Evolutionary conservation across 371 early-diverging fungal species (phyloP).

Genomic region (Cokeromyces recurvatus): DNA sequence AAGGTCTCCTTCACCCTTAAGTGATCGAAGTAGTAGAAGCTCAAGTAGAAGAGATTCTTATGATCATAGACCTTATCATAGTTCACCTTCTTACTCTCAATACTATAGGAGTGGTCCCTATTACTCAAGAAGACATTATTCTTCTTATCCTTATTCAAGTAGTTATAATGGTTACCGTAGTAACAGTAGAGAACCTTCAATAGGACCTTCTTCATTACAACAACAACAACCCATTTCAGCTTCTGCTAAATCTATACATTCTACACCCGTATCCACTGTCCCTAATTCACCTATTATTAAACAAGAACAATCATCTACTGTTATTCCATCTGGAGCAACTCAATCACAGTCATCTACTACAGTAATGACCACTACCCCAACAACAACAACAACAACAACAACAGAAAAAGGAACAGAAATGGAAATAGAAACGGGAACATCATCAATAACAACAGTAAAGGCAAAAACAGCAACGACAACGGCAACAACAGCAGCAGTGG

Average conservation of each 20-base stretch:
- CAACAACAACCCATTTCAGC: conserved; percentile 3
- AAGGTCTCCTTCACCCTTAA: conserved; percentile 27
- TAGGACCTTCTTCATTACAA: conserved; percentile 1
- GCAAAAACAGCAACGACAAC: not conserved
- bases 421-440: no score
- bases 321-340: no score
- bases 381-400: not conserved
- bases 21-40: conserved; percentile 10
- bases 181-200: conserved; percentile 9
- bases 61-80: conserved; percentile 21
- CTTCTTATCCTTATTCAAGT: conserved; percentile 3
- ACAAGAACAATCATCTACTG: no score
- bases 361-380: not conserved
- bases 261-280: conserved; percentile 19
- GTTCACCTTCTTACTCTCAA: conserved; percentile 5
- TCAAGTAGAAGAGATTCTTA: conserved; percentile 28
- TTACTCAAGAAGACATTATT: conserved; percentile 18
- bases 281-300: conserved; percentile 23
- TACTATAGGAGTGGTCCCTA: conserved; percentile 11
- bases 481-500: not conserved
- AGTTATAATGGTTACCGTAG: conserved; percentile 1
- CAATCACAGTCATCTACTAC: conserved; percentile 1
- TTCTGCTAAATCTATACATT: conserved; percentile 8
- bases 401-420: no score
- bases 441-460: not conserved